Evolutionary conservation across 2,329 filamentous ascomycete genomes (phyloP).

Genomic region (Fusarium guadeloupense): DNA sequence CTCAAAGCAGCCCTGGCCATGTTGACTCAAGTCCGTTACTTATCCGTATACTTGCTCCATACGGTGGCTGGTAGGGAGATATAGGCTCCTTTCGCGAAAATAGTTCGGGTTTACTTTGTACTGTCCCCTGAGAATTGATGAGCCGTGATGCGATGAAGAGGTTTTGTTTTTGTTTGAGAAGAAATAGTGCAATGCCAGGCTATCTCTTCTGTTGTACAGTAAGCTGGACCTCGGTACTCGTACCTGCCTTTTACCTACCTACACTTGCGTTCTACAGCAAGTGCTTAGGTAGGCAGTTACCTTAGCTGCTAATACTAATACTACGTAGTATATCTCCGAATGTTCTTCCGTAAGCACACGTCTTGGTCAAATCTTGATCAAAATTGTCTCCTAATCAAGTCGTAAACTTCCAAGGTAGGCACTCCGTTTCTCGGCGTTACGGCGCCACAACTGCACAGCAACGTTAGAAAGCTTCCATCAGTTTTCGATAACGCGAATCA

Average conservation of each 20-base stretch:
- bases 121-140: not conserved
- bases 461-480: constrained; percentile 41
- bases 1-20: not conserved
- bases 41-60: not conserved
- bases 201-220: too few species aligned
- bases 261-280: too few species aligned
- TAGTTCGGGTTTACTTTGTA: constrained; percentile 10
- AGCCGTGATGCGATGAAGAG: not conserved
- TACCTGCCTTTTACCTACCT: too few species aligned
- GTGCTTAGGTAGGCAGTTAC: too few species aligned
- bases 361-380: too few species aligned
- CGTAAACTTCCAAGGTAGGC: not conserved
- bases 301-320: too few species aligned
- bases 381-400: not conserved
- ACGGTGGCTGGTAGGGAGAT: not conserved
- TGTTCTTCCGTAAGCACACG: too few species aligned
- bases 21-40: not conserved
- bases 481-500: constrained; percentile 45
- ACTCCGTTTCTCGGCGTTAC: constrained; percentile 33
- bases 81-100: constrained; percentile 12
- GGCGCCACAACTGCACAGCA: constrained; percentile 28
- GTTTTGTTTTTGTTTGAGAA: not conserved
- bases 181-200: not conserved
- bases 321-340: too few species aligned
- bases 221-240: too few species aligned